phyloP scores from a whole-genome alignment of 345 rosid species.

The Ceriops zippeliana region DNA sequence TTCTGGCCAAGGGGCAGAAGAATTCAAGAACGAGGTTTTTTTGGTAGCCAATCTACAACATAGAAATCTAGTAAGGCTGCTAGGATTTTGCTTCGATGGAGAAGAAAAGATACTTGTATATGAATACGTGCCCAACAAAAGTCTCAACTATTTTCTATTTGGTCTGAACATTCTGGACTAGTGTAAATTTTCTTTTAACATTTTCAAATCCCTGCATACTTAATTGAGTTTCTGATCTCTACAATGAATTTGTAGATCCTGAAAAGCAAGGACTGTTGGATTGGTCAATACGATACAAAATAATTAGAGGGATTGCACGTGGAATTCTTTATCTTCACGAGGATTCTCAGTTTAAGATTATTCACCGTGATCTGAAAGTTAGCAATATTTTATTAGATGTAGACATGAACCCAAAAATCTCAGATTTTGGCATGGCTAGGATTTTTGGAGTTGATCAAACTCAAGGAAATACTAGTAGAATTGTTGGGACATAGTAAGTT shows the following conservation, averaged over 20 bases:
- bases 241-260: conserved; percentile 23
- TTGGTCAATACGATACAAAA: conserved; percentile 45
- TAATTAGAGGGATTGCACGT: conserved; percentile 49
- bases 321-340: conserved; percentile 55
- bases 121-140: conserved; percentile 43
- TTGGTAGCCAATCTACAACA: conserved; percentile 50
- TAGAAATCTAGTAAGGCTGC: conserved; percentile 42
- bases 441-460: conserved; percentile 25
- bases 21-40: conserved; percentile 45
- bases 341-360: conserved; percentile 44
- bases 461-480: conserved; percentile 18
- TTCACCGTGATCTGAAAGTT: conserved; percentile 54
- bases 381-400: conserved; percentile 40
- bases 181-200: neutral
- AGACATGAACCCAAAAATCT: conserved; percentile 27
- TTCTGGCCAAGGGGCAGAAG: conserved; percentile 43
- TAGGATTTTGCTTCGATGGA: conserved; percentile 46
- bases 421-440: conserved; percentile 34
- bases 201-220: neutral
- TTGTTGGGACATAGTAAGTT: conserved; percentile 32
- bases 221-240: neutral
- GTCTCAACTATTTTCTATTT: conserved; percentile 40
- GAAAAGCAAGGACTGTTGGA: conserved; percentile 30
- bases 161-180: conserved; percentile 17
- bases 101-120: conserved; percentile 50